A percentile compares a stretch with the other conserved stretches of the same genome.
These are phyloP conservation scores for Botrytis galanthina DNA, from an alignment of 2,329 filamentous ascomycete genomes.

Conservation along the genomic window DNA sequence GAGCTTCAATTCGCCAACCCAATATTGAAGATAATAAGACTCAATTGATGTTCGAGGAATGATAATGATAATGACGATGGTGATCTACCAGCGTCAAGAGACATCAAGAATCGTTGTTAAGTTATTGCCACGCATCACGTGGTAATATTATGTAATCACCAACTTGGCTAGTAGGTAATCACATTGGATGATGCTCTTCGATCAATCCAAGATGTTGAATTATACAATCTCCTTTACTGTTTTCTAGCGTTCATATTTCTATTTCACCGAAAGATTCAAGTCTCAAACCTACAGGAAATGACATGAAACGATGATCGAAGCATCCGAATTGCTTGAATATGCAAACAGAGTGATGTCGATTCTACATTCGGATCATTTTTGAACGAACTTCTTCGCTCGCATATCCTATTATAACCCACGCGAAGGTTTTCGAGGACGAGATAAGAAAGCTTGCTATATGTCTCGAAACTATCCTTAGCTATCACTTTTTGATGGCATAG, in stretches of 20 bases:
- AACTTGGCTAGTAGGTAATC: background rate
- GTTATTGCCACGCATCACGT: background rate
- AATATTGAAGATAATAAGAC: background rate
- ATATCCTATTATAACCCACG: background rate
- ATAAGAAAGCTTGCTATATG: too few species aligned
- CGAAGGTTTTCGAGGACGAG: background rate
- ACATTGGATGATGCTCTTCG: background rate
- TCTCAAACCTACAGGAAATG: background rate
- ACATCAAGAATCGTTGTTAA: background rate
- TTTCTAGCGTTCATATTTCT: background rate
- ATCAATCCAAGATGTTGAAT: background rate
- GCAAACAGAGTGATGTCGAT: background rate
- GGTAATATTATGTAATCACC: background rate
- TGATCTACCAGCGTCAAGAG: background rate
- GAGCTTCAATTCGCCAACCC: background rate
- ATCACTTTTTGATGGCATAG: background rate
- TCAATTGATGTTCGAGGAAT: background rate
- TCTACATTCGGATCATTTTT: background rate
- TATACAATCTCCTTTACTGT: background rate
- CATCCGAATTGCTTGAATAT: background rate
- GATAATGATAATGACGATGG: too few species aligned
- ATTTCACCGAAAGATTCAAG: background rate
- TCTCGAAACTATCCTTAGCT: background rate
- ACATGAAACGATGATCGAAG: background rate
- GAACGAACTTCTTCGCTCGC: background rate